Conservation (phyloP, 352 stramenopile genomes). For the Pythium aristosporum region DNA sequence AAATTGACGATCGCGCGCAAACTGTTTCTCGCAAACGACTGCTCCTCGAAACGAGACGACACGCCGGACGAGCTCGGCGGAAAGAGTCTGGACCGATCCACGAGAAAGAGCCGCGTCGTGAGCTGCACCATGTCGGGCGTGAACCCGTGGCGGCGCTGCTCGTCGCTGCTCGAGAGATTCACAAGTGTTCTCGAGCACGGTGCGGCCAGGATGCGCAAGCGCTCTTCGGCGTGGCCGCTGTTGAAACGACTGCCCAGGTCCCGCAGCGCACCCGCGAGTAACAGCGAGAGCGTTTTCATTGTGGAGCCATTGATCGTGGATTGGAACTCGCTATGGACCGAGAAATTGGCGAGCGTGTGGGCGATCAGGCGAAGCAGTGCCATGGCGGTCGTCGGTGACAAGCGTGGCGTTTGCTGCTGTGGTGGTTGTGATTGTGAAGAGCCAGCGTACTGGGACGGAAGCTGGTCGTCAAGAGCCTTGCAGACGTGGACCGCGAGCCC, state of each 20-base stretch:
- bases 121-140: conserved; percentile 53
- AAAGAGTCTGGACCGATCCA: conserved; percentile 41
- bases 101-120: conserved; percentile 42
- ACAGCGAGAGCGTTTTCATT: conserved; percentile 52
- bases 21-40: conserved; percentile 51
- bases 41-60: conserved; percentile 18
- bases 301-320: conserved; percentile 40
- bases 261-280: conserved; percentile 44
- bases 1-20: conserved; percentile 63
- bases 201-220: conserved; percentile 42
- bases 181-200: conserved; percentile 57
- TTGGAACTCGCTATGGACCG: conserved; percentile 62
- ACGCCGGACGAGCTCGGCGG: background rate
- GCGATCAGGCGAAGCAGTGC: conserved; percentile 48
- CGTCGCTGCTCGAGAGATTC: conserved; percentile 71
- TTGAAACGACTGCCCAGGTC: conserved; percentile 45
- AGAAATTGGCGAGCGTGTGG: conserved; percentile 68
- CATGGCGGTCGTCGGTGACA: conserved; percentile 22
- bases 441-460: background rate
- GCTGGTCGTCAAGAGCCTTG: conserved; percentile 41
- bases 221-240: conserved; percentile 35
- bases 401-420: conserved; percentile 14
- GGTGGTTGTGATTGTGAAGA: conserved; percentile 16
- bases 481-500: conserved; percentile 44
- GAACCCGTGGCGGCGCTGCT: conserved; percentile 53